Evolutionary conservation across 2,329 filamentous ascomycete genomes (phyloP).

Genomic region (Eutypa lata): DNA sequence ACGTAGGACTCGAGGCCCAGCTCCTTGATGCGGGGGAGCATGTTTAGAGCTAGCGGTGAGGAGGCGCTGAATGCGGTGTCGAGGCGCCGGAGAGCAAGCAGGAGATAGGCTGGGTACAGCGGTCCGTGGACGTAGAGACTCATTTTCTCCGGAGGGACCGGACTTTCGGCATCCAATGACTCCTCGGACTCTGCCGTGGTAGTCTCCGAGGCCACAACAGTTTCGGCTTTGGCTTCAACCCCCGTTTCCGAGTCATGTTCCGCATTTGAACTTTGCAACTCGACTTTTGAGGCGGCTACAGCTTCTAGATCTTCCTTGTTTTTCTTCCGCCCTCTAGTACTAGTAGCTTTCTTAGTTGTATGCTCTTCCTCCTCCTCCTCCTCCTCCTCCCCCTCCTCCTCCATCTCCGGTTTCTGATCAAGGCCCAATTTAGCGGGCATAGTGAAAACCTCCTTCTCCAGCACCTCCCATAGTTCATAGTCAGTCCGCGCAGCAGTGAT

Average conservation of each 20-base stretch:
- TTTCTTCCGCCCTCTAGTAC: constrained; percentile 7
- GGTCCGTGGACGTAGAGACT: constrained; percentile 58
- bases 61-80: constrained; percentile 53
- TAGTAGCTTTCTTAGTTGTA: constrained; percentile 1
- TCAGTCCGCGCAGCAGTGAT: constrained; percentile 59
- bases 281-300: neutral
- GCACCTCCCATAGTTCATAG: constrained; percentile 61
- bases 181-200: neutral
- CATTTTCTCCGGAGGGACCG: constrained; percentile 24
- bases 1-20: constrained; percentile 69
- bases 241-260: neutral
- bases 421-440: constrained; percentile 54
- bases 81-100: constrained; percentile 54
- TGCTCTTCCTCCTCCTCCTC: constrained; percentile 2
- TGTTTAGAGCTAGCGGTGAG: constrained; percentile 56
- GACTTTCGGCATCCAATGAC: neutral
- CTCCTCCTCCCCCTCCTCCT: constrained; percentile 2
- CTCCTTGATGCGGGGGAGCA: constrained; percentile 65
- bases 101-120: constrained; percentile 61
- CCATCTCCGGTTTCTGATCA: constrained; percentile 33
- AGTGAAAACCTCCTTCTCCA: constrained; percentile 66
- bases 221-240: neutral
- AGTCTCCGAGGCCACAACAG: neutral
- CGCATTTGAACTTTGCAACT: constrained; percentile 1
- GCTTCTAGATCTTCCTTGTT: constrained; percentile 9